Evolutionary conservation across 208 protist genomes (phyloP).

Genomic region (Acanthamoeba castellanii): DNA sequence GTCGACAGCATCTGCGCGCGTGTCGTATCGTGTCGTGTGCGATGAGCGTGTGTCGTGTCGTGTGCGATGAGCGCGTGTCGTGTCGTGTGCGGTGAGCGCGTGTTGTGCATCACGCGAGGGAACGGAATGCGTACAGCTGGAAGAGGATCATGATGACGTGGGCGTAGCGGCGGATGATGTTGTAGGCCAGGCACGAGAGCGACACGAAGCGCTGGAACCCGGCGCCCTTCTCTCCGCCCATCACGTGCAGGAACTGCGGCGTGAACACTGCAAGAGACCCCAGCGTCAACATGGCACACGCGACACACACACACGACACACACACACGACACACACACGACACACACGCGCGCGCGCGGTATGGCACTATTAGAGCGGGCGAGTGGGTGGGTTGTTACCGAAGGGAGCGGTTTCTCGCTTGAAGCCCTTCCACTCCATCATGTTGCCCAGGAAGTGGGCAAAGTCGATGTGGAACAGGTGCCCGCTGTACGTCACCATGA

Average conservation of each 20-base stretch:
- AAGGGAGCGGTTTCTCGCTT: slow-evolving; percentile 89
- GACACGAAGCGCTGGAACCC: slow-evolving; percentile 85
- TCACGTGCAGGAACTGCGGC: slow-evolving; percentile 90
- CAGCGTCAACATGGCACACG: background rate
- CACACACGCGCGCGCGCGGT: too few species aligned
- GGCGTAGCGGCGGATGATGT: slow-evolving; percentile 86
- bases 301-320: too few species aligned
- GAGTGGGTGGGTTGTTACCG: background rate
- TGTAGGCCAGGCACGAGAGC: slow-evolving; percentile 85
- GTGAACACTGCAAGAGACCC: slow-evolving; percentile 84
- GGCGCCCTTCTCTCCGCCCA: slow-evolving; percentile 80
- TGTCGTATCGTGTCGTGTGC: slow-evolving; percentile 79
- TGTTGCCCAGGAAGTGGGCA: slow-evolving; percentile 93
- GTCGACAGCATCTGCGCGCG: slow-evolving; percentile 84
- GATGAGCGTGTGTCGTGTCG: slow-evolving; percentile 87
- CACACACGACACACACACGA: too few species aligned
- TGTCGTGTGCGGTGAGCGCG: too few species aligned
- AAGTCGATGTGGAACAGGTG: slow-evolving; percentile 93
- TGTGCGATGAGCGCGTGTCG: too few species aligned
- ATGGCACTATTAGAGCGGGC: too few species aligned
- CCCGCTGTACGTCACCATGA: slow-evolving; percentile 89
- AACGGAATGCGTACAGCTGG: background rate
- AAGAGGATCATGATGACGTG: slow-evolving; percentile 90
- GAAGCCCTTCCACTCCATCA: slow-evolving; percentile 73
- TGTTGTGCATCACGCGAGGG: too few species aligned